Evolutionary conservation across 1,139 yeast genomes (phyloP).

Genomic region (Saccharomyces hybrid): DNA sequence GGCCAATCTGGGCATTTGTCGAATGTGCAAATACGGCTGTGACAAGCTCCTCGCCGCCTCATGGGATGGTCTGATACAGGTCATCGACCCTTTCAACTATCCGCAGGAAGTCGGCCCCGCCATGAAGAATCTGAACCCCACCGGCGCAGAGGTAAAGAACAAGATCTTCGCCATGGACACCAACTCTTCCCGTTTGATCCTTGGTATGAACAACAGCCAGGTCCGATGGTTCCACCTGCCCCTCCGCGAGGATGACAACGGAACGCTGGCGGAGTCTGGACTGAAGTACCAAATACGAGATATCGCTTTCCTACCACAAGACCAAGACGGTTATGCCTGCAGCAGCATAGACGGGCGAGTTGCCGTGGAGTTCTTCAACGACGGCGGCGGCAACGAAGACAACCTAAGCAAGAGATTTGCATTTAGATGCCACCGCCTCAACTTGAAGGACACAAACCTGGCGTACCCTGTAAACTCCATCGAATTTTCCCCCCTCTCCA

Average conservation of each 20-base stretch:
- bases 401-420: slow-evolving; percentile 52
- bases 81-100: slow-evolving; percentile 14
- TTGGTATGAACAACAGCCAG: slow-evolving; percentile 44
- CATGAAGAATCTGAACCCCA: not conserved
- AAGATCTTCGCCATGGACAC: slow-evolving; percentile 65
- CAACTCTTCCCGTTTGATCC: slow-evolving; percentile 41
- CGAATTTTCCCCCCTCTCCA: slow-evolving; percentile 42
- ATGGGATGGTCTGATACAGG: slow-evolving; percentile 29
- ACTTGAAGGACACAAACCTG: slow-evolving; percentile 43
- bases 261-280: slow-evolving; percentile 63
- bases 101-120: not conserved
- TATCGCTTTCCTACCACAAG: slow-evolving; percentile 50
- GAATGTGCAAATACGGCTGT: slow-evolving; percentile 12
- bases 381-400: slow-evolving; percentile 27
- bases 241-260: slow-evolving; percentile 38
- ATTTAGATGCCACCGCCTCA: slow-evolving; percentile 69
- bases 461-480: slow-evolving; percentile 75
- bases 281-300: slow-evolving; percentile 64
- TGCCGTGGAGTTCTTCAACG: slow-evolving; percentile 66
- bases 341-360: slow-evolving; percentile 86
- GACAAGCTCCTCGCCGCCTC: slow-evolving; percentile 20
- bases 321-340: slow-evolving; percentile 57
- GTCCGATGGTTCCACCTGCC: slow-evolving; percentile 52
- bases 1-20: slow-evolving; percentile 16
- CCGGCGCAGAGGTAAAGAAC: slow-evolving; percentile 4